Conservation (phyloP, 306 rosid species). For the Cicer arietinum region DNA sequence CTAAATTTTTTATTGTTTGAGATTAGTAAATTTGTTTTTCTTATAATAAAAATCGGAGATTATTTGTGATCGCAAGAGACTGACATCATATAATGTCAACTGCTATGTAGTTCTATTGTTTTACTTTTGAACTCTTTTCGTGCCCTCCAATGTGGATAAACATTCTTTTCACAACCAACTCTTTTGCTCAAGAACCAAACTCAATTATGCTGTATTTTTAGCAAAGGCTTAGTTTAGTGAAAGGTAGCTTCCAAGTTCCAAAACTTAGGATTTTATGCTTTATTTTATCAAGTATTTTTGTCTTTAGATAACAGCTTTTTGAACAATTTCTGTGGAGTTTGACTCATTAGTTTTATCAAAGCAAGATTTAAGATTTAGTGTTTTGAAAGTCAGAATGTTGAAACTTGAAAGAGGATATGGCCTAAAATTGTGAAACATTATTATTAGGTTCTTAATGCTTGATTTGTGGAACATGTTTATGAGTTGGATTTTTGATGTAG, state of each 20-base stretch:
- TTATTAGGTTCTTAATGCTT: background rate
- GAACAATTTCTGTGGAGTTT: slow-evolving; percentile 16
- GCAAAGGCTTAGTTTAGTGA: slow-evolving; percentile 1
- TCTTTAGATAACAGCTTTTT: background rate
- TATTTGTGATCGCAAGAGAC: background rate
- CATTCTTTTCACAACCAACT: slow-evolving; percentile 6
- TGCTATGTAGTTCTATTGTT: background rate
- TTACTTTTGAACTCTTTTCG: background rate
- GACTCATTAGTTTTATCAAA: background rate
- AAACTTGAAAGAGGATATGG: slow-evolving; percentile 4
- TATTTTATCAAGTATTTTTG: background rate
- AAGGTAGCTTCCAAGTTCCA: slow-evolving; percentile 23
- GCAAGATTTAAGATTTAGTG: slow-evolving; percentile 16
- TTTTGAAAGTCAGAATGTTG: slow-evolving; percentile 12
- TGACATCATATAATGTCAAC: background rate
- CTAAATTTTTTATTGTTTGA: background rate
- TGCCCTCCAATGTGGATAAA: background rate
- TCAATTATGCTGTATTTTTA: background rate
- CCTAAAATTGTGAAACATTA: background rate
- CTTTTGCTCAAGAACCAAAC: background rate
- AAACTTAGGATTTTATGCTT: background rate
- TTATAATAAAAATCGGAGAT: too few relatives aligned
- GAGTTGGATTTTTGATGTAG: too few relatives aligned
- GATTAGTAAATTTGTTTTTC: background rate
- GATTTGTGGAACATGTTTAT: background rate